These are phyloP conservation scores for Cryptococcus amylolentus DNA, from an alignment of 1,284 basidiomycete genomes.

Conservation along the genomic window DNA sequence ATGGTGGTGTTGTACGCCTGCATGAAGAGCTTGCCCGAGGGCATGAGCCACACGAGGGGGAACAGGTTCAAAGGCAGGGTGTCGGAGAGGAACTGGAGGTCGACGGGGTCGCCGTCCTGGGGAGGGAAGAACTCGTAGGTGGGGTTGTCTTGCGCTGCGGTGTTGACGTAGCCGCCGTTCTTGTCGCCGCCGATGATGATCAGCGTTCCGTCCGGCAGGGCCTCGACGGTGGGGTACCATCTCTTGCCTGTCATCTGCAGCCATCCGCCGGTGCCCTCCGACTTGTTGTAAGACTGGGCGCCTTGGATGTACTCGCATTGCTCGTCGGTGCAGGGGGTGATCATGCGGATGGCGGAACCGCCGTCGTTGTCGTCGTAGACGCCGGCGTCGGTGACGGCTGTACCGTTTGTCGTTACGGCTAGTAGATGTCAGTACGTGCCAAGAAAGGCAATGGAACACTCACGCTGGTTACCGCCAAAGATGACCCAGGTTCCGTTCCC, in stretches of 20 bases:
- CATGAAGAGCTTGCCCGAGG: slow-evolving; percentile 65
- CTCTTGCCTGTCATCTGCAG: slow-evolving; percentile 75
- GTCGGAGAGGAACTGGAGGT: slow-evolving; percentile 73
- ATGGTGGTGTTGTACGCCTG: slow-evolving; percentile 67
- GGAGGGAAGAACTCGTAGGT: slow-evolving; percentile 72
- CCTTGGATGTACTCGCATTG: slow-evolving; percentile 78
- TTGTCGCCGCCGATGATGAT: slow-evolving; percentile 54
- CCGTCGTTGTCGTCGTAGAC: slow-evolving; percentile 62
- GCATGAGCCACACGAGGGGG: slow-evolving; percentile 77
- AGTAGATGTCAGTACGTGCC: slow-evolving; percentile 11
- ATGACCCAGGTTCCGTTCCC: slow-evolving; percentile 56
- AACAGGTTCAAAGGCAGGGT: slow-evolving; percentile 90
- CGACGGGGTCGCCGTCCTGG: slow-evolving; percentile 55
- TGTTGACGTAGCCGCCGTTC: slow-evolving; percentile 62
- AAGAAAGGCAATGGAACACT: slow-evolving; percentile 53
- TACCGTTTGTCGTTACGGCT: slow-evolving; percentile 43
- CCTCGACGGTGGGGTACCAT: slow-evolving; percentile 71
- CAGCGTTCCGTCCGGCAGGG: slow-evolving; percentile 52
- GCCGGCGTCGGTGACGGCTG: slow-evolving; percentile 34
- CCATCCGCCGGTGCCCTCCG: slow-evolving; percentile 43
- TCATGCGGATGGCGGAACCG: slow-evolving; percentile 58
- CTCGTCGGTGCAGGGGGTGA: slow-evolving; percentile 68
- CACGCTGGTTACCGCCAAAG: slow-evolving; percentile 64
- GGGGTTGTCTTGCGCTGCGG: slow-evolving; percentile 69
- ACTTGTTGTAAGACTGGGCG: slow-evolving; percentile 43